Percentiles rank a stretch among this genome's conserved stretches.
Conservation (phyloP, 1,284 basidiomycete genomes). For the Violaceomyces palustris region DNA sequence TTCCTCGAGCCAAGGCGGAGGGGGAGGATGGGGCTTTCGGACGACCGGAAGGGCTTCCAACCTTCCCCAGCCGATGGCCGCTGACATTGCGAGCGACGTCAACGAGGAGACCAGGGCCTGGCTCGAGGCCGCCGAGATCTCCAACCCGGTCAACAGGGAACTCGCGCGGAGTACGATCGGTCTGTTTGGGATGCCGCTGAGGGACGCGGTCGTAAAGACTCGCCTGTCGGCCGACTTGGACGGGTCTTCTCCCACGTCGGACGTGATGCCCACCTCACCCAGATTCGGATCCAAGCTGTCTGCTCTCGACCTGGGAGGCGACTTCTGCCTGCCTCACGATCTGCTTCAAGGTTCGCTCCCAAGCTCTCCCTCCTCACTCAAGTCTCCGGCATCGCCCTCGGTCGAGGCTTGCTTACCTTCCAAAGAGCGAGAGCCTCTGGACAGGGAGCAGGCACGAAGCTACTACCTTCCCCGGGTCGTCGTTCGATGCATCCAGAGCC, state of each 20-base stretch:
- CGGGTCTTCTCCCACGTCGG: too few species aligned
- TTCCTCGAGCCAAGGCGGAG: too few species aligned
- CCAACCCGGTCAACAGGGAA: slow-evolving; percentile 1
- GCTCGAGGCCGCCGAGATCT: slow-evolving; percentile 7
- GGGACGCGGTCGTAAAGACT: slow-evolving; percentile 33
- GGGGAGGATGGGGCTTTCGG: too few species aligned
- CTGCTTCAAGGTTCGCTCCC: too few species aligned
- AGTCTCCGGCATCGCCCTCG: slow-evolving; percentile 2
- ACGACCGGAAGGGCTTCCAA: too few species aligned
- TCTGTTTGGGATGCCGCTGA: slow-evolving; percentile 39
- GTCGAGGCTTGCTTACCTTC: neutral
- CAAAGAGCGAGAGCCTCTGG: slow-evolving; percentile 11
- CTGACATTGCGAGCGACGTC: too few species aligned
- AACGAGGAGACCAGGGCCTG: slow-evolving; percentile 28
- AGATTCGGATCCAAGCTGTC: neutral
- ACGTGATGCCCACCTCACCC: neutral
- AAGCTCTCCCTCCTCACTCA: too few species aligned
- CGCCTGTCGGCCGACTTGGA: slow-evolving; percentile 20
- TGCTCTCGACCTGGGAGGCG: too few species aligned
- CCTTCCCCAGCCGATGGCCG: too few species aligned
- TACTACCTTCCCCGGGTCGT: slow-evolving; percentile 38
- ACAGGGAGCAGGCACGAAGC: slow-evolving; percentile 26
- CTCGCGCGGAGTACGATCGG: too few species aligned
- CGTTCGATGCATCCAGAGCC: slow-evolving; percentile 42
- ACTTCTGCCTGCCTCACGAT: too few species aligned